phyloP scores from a whole-genome alignment of 768 basidiomycete genomes.

The Termitomyces eurrhizus region DNA sequence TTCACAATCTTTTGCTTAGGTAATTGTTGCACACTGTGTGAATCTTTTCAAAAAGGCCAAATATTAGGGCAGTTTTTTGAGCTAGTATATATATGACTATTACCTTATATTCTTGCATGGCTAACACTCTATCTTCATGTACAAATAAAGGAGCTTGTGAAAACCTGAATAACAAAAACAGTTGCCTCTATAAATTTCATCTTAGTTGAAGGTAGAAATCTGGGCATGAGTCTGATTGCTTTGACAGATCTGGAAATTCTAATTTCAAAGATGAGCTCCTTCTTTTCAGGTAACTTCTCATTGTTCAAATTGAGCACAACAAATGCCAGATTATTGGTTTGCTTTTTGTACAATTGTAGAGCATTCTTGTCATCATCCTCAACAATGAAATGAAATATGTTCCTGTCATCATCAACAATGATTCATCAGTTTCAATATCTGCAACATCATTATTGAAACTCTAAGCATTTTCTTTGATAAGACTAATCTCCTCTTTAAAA shows the following conservation, averaged over 20 bases:
- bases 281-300: conserved; percentile 37
- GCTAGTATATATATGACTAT: too few relatives aligned
- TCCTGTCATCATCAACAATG: conserved; percentile 40
- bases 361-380: conserved; percentile 45
- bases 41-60: too few relatives aligned
- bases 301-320: conserved; percentile 44
- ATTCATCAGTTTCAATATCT: too few relatives aligned
- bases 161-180: neutral
- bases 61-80: too few relatives aligned
- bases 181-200: conserved; percentile 49
- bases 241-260: conserved; percentile 25
- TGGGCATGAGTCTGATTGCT: conserved; percentile 42
- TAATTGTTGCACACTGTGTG: too few relatives aligned
- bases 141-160: conserved; percentile 27
- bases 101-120: conserved; percentile 59
- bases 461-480: too few relatives aligned
- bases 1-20: too few relatives aligned
- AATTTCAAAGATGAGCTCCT: conserved; percentile 37
- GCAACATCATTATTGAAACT: too few relatives aligned
- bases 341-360: conserved; percentile 33
- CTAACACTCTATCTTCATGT: conserved; percentile 67
- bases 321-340: too few relatives aligned
- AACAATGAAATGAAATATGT: conserved; percentile 51
- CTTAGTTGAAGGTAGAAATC: conserved; percentile 68
- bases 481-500: too few relatives aligned